phyloP scores from a whole-genome alignment of 2,329 filamentous ascomycete species.

The Trichoderma guizhouense region DNA sequence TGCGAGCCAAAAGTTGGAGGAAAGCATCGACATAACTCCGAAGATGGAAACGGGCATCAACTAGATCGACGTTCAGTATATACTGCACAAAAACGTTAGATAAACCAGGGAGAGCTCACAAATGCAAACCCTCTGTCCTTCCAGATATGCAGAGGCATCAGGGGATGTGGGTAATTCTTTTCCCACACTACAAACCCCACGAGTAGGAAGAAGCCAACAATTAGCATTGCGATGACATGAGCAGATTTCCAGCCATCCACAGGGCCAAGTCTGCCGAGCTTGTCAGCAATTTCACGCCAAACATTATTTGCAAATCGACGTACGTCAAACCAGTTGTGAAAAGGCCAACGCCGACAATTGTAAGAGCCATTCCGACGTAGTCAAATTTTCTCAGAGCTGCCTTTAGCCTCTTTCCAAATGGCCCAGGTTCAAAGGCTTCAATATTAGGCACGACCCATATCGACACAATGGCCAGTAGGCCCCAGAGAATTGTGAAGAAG shows the following conservation, averaged over 20 bases:
- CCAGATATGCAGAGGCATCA: too few species aligned
- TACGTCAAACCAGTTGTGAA: background rate
- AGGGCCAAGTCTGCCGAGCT: background rate
- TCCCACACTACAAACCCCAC: background rate
- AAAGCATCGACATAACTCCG: conserved; percentile 2
- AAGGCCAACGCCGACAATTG: background rate
- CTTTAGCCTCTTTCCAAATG: background rate
- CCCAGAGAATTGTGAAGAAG: background rate
- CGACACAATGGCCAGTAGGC: background rate
- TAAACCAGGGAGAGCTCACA: background rate
- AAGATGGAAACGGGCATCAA: background rate
- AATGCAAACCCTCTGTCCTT: too few species aligned
- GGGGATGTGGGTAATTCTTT: background rate
- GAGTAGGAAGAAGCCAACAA: background rate
- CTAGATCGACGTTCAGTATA: background rate
- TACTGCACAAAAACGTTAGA: rapidly evolving
- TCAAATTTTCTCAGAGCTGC: background rate
- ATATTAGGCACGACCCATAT: background rate
- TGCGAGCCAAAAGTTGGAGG: conserved; percentile 3
- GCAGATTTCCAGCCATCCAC: background rate
- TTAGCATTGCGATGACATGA: background rate
- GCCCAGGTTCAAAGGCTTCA: background rate
- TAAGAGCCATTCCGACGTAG: background rate
- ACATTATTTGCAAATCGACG: background rate
- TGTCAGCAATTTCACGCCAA: background rate